Percentiles rank a stretch among this genome's conserved stretches.
Conservation (phyloP, 176 grass and related monocot genomes). For the Aegilops umbellulata region DNA sequence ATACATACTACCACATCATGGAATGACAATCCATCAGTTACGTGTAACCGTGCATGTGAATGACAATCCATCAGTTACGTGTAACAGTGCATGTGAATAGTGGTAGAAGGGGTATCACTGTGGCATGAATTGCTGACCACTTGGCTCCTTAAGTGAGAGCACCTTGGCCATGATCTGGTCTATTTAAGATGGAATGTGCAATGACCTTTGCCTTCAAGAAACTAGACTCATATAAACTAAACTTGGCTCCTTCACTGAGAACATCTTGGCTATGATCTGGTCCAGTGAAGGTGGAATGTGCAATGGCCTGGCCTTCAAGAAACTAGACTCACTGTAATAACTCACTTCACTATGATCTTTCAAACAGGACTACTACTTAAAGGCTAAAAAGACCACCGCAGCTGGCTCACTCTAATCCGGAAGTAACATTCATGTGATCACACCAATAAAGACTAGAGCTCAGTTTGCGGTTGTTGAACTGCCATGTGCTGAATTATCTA, state of each 20-base stretch:
- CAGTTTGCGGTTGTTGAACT: too few species aligned
- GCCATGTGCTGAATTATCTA: neutral
- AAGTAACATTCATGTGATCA: too few species aligned
- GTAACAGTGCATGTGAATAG: neutral
- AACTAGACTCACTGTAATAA: too few species aligned
- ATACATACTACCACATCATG: too few species aligned
- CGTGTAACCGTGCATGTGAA: neutral
- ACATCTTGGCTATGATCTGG: neutral
- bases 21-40: neutral
- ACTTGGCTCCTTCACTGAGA: neutral
- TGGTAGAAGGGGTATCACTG: neutral
- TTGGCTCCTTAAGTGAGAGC: neutral
- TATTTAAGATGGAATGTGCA: neutral
- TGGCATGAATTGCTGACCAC: constrained; percentile 3
- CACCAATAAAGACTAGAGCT: too few species aligned
- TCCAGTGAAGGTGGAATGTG: neutral
- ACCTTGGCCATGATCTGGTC: neutral
- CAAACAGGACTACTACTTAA: too few species aligned
- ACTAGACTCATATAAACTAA: too few species aligned
- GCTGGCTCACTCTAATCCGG: too few species aligned
- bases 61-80: neutral
- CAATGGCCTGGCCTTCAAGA: too few species aligned
- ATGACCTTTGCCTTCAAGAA: too few species aligned
- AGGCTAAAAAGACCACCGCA: too few species aligned
- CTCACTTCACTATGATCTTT: too few species aligned